Conservation (phyloP, 352 stramenopile genomes). For the Phytophthora multivora region DNA sequence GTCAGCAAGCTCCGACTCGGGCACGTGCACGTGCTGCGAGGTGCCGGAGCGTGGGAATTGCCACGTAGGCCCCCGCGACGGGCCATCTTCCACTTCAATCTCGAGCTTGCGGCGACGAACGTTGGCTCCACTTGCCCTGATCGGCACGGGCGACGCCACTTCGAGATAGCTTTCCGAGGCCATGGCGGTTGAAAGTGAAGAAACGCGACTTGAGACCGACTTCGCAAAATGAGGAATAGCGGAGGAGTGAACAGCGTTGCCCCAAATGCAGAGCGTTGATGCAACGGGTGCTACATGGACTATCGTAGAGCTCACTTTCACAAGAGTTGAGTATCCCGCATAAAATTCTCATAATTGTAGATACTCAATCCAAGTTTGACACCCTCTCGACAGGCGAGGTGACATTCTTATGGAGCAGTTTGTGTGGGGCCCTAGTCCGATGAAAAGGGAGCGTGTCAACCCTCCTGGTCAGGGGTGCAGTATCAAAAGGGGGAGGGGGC, state of each 20-base stretch:
- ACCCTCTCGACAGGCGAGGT: conserved; percentile 1
- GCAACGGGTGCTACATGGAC: background rate
- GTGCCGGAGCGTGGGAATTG: conserved; percentile 38
- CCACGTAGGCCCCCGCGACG: conserved; percentile 30
- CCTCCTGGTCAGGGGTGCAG: conserved; percentile 1
- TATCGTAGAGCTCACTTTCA: conserved; percentile 1
- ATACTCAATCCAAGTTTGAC: background rate
- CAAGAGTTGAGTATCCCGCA: no score
- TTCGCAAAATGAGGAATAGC: conserved; percentile 22
- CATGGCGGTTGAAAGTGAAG: conserved; percentile 2
- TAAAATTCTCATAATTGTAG: no score
- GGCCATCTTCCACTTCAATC: conserved; percentile 40
- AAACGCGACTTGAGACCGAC: conserved; percentile 16
- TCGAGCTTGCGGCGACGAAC: conserved; percentile 41
- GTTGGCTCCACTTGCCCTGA: conserved; percentile 13
- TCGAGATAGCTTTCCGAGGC: conserved; percentile 19
- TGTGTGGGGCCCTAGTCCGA: background rate
- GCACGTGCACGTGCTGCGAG: conserved; percentile 31
- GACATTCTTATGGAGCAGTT: conserved; percentile 3
- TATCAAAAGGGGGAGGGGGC: background rate
- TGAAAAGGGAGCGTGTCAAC: background rate
- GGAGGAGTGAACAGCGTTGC: background rate
- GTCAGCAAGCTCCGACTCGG: conserved; percentile 31
- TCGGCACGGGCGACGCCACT: conserved; percentile 20
- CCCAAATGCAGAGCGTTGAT: background rate